Base-by-base conservation (phyloP, 2,329 filamentous ascomycete genomes). In the Grosmannia huntii region DNA sequence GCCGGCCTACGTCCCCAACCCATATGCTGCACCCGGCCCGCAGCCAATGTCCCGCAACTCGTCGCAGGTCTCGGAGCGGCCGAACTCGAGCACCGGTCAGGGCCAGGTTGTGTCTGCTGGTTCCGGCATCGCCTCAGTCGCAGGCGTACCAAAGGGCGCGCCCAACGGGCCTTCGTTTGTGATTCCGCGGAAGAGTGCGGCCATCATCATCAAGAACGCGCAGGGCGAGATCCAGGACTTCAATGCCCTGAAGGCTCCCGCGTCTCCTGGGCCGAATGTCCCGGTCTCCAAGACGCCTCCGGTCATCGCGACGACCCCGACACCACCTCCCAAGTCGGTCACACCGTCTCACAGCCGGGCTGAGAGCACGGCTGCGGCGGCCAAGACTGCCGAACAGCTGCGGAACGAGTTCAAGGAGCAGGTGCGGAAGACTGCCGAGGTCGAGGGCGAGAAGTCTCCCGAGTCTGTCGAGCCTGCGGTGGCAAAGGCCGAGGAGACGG, bases 21-120 rank as follows among this genome's bases (percentile, higher is more conserved):
- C 66, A 33, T 67, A 66, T 50, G 10, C n/a, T 5, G 27, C 49
- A 0, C 58, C 73, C 73, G 62, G 76, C 75, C 65, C 81, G 61
- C 81, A 86, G 69, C 79, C 85, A 75, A 91, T 96, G 86, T 94
- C 91, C 2, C 86, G 91, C 65, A 90, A 83, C 61, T 82, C 87
- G 2, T 95, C 90, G 2, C 88, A 94, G 70, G 80, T 87, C 58
- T 88, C 88, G n/a, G 80, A 84, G 66, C 75, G 82, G 53, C 77
- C 72, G 66, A 79, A 79, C 44, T 78, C 85, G 28, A 87, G 89
- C 72, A 88, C 76, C 70, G 83, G 68, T 73, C 87, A 82, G 68
- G 72, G 68, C 73, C 87, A 82, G 68, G 72, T 74, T 72, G 70
- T 84, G 71, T 75, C 83, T 67, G 83, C 71, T 69, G 78, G 75